Base-by-base conservation (phyloP, 129 eudicot genomes). In the Sambucus nigra region DNA sequence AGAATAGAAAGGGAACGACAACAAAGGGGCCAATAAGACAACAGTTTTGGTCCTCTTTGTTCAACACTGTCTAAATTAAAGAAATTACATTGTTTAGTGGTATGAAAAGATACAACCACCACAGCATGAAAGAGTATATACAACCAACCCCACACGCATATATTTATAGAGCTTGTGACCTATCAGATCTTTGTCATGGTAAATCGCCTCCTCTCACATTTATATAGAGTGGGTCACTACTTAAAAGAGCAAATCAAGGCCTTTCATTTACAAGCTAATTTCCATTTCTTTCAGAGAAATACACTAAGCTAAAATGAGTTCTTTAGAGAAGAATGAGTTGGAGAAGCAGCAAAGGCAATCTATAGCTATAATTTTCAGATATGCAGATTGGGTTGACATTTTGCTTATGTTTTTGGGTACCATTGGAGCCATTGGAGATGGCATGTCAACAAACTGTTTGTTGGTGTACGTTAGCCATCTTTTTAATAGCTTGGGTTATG, bases 371-470 rank as follows among this genome's bases (percentile, higher is more conserved):
- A 74, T 91, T 17, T 85, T 91, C 50, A 79, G 88, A 52, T 81
- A 81, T 33, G 89, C 94, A 1, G 80, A 81, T 64, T 63, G 83
- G 80, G 21, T 59, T 13, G 98, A 91, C 61, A 51, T 70, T 41
- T 35, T 77, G 61, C 78, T 91, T 0, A 81, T 91, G 81, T 2
- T 77, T 17, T 68, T 85, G 68, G 95, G 98, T 4, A 82, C 94
- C 12, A 17, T 91, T 67, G 98, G 98, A 64, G 98, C 98, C 45
- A 76, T 91, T 59, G 98, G 98, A 29, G 98, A 91, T 74, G 98
- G 98, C 52, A 76, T 82, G 80, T 85, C 98, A 16, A 85, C 95
- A 2, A 91, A 91, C 64, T 70, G 83, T 65, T 53, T 91, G 40
- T 55, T 91, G 35, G 61, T 91, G 1, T 91, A 58, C 57, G 86